These are phyloP conservation scores for Cryphonectria naterciae DNA, from an alignment of 2,329 filamentous ascomycete species.

Conservation along the genomic window DNA sequence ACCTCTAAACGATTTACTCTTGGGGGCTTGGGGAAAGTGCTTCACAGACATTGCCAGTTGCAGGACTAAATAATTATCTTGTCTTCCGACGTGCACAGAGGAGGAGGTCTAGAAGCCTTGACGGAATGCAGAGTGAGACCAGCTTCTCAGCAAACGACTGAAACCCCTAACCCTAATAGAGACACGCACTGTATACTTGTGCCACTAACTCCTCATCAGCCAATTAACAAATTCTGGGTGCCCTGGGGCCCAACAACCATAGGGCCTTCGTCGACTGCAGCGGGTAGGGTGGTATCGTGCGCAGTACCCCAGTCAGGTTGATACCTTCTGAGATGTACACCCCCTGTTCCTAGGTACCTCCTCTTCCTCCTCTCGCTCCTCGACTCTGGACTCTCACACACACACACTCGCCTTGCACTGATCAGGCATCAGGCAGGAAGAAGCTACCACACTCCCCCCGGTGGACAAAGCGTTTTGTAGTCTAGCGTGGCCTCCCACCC, in stretches of 20 bases:
- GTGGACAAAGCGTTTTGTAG: slow-evolving; percentile 15
- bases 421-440: slow-evolving; percentile 8
- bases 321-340: not conserved
- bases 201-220: not conserved
- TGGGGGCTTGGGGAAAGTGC: not conserved
- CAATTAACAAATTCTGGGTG: not conserved
- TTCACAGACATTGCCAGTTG: not conserved
- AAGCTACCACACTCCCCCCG: slow-evolving; percentile 3
- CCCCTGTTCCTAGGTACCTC: not conserved
- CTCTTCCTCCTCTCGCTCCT: not conserved
- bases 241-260: not conserved
- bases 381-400: not conserved
- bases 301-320: not conserved
- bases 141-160: not conserved
- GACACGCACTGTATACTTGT: not conserved
- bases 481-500: slow-evolving; percentile 4
- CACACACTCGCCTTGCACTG: slow-evolving; percentile 3
- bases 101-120: not conserved
- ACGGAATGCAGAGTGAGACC: not conserved
- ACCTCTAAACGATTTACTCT: not conserved
- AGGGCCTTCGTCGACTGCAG: not conserved
- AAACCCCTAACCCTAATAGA: not conserved
- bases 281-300: not conserved
- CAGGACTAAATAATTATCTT: not conserved
- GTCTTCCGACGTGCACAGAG: not conserved